Conservation (phyloP, 164 flowering plant genomes). For the Dillenia turbinata region DNA sequence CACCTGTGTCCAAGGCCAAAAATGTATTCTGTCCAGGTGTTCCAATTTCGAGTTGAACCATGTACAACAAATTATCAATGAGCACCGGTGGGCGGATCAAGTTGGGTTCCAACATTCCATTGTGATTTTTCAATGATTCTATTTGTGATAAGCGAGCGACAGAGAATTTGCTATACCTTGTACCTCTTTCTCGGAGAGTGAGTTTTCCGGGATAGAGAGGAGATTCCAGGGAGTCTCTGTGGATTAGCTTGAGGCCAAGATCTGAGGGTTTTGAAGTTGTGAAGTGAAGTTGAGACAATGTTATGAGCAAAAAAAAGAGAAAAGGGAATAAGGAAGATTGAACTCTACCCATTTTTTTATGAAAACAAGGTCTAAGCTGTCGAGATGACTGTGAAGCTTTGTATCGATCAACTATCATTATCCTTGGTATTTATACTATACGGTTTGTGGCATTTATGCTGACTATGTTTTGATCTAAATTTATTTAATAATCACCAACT, state of each 20-base stretch:
- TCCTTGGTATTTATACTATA: too few species aligned
- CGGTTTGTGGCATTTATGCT: too few species aligned
- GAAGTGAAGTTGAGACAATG: too few species aligned
- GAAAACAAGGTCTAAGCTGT: too few species aligned
- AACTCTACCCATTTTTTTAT: too few species aligned
- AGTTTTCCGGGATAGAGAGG: conserved; percentile 17
- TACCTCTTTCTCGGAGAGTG: neutral
- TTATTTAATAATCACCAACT: too few species aligned
- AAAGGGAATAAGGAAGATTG: too few species aligned
- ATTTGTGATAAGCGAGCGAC: neutral
- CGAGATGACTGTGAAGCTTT: too few species aligned
- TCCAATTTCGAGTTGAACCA: neutral
- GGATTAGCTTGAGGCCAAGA: conserved; percentile 15
- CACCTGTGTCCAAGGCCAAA: conserved; percentile 5
- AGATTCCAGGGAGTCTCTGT: conserved; percentile 14
- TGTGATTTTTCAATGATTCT: neutral
- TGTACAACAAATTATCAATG: neutral
- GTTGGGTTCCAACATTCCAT: neutral
- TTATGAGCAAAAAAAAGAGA: too few species aligned
- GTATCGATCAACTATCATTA: too few species aligned
- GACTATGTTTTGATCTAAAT: too few species aligned
- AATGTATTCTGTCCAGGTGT: neutral
- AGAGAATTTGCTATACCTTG: neutral
- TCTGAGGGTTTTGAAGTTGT: neutral
- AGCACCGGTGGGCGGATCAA: neutral